Conservation (phyloP, 164 flowering plant species). For the Houttuynia cordata region DNA sequence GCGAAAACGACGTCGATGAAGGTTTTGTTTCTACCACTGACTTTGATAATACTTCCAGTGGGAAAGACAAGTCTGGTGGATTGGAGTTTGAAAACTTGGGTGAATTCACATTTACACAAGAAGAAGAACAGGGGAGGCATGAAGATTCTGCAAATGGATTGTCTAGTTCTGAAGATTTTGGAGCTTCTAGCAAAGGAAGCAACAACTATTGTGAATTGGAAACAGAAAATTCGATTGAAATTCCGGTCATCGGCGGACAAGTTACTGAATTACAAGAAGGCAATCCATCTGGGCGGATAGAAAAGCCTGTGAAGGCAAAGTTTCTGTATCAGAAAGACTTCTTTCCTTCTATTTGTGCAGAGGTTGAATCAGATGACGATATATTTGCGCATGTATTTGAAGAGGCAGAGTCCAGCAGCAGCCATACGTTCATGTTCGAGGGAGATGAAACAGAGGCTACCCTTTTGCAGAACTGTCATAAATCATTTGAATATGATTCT, state of each 20-base stretch:
- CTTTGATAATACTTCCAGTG: not conserved
- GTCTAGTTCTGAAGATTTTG: too few species aligned
- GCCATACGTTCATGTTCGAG: slow-evolving; percentile 40
- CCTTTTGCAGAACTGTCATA: slow-evolving; percentile 3
- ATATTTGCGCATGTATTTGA: slow-evolving; percentile 16
- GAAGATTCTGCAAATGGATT: too few species aligned
- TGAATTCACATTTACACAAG: not conserved
- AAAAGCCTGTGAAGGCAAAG: not conserved
- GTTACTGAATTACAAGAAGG: not conserved
- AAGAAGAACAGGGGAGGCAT: too few species aligned
- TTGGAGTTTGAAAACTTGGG: not conserved
- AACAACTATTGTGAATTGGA: not conserved
- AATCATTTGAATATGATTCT: too few species aligned
- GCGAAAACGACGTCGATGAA: not conserved
- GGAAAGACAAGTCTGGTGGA: slow-evolving; percentile 1
- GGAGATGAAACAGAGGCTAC: too few species aligned
- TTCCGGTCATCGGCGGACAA: not conserved
- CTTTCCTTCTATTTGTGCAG: slow-evolving; percentile 25
- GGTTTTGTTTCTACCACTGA: not conserved
- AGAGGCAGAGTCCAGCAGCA: slow-evolving; percentile 16
- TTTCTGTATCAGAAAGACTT: slow-evolving; percentile 18
- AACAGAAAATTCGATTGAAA: not conserved
- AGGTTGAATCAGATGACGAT: slow-evolving; percentile 24
- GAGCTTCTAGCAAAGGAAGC: too few species aligned
- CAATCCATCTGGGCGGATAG: not conserved